A percentile compares a stretch with the other conserved stretches of the same genome.
phyloP scores from a whole-genome alignment of 192 early-diverging fungal species.

The Backusella mclennaniae region DNA sequence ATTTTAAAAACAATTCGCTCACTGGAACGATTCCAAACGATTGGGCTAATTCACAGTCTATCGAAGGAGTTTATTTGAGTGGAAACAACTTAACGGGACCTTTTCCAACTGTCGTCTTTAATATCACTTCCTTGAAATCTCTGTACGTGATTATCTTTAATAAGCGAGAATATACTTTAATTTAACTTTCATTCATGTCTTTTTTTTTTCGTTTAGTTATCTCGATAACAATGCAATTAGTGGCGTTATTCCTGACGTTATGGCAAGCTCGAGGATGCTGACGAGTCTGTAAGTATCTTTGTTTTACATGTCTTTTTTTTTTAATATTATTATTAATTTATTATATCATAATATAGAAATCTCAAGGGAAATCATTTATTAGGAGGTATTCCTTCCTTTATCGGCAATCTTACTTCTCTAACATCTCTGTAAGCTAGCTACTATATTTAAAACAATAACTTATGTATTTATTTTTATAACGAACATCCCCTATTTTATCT shows the following conservation, averaged over 20 bases:
- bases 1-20: conserved; percentile 8
- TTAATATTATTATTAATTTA: conserved; percentile 20
- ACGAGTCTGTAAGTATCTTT: background rate
- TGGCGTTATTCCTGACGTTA: conserved; percentile 17
- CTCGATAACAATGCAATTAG: conserved; percentile 29
- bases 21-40: background rate
- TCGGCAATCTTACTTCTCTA: conserved; percentile 20
- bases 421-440: conserved; percentile 14
- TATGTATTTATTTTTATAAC: background rate
- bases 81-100: conserved; percentile 28
- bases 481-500: background rate
- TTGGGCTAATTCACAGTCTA: background rate
- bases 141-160: conserved; percentile 6
- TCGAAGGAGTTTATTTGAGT: conserved; percentile 21
- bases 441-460: background rate
- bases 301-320: background rate
- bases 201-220: conserved; percentile 3
- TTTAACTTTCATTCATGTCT: background rate
- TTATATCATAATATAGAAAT: conserved; percentile 3
- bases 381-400: conserved; percentile 15
- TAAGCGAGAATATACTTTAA: background rate
- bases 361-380: conserved; percentile 14
- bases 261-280: conserved; percentile 8
- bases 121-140: conserved; percentile 6
- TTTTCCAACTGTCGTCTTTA: conserved; percentile 21